Base-by-base conservation (phyloP, 176 grass and related monocot genomes). In the Saccharum officinarum region DNA sequence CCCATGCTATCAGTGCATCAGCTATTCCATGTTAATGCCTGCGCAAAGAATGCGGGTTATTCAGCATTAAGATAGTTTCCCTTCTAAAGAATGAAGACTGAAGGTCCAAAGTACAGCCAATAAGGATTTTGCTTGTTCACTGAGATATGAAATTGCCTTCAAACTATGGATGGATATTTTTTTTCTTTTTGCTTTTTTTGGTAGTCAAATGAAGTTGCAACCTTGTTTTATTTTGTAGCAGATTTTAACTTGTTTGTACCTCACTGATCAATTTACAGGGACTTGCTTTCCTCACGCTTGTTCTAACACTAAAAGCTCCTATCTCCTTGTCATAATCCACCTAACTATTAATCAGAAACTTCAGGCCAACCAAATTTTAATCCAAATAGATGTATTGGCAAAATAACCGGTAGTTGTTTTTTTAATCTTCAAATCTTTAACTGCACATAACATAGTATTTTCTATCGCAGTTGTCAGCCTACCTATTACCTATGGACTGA, bases 401-500 rank as follows among this genome's bases (percentile, higher is more conserved):
- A 41, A n/a, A 67, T 79, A 36, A 34, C 59, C 30, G 9, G 5
- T 64, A 71, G 9, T 52, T 28, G 2, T 61, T 28, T 87, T 76
- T 75, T 80, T 80, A 42, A 26, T 78, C 12, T 61, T 31, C 47
- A 31, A 80, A 55, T 30, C 34, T 78, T 72, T 67, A 57, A 60
- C 54, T 65, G 2, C 2, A 45, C 66, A 30, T 76, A 73, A 71
- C 60, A 54, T 16, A 57, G 26, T 85, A 79, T 82, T 79, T 71
- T 44, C 38, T 87, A 41, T 31, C 50, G 57, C 86, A 95, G 91
- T 50, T 85, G 63, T 84, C 81, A 84, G 59, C 66, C 67, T 47
- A 79, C 72, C 41, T 91, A 82, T 89, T 69, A 71, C 42, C 84
- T 98, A 36, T 98, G 96, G 96, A 98, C 89, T 52, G 87, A 92